A percentile compares a stretch with the other conserved stretches of the same genome.
phyloP scores from a whole-genome alignment of 129 eudicot genomes.

The Rutidosis leptorrhynchoides region DNA sequence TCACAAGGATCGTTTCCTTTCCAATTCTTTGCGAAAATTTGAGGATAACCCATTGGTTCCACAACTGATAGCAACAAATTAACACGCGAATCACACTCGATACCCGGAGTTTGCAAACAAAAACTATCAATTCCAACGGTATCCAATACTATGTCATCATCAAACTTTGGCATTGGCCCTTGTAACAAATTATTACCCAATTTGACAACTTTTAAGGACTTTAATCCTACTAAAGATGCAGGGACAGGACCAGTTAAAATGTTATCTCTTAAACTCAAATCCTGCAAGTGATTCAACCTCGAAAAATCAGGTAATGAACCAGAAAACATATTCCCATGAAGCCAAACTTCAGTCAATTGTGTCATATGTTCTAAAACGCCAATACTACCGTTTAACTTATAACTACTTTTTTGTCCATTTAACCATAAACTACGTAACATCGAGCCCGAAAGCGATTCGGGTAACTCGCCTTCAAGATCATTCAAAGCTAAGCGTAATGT shows the following conservation, averaged over 20 bases:
- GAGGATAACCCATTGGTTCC: conserved; percentile 70
- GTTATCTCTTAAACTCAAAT: conserved; percentile 64
- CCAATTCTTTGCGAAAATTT: conserved; percentile 63
- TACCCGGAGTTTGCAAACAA: conserved; percentile 55
- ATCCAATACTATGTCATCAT: conserved; percentile 44
- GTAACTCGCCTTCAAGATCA: conserved; percentile 66
- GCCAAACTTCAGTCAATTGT: conserved; percentile 78
- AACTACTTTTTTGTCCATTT: conserved; percentile 54
- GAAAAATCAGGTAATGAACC: conserved; percentile 66
- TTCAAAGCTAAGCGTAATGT: conserved; percentile 52
- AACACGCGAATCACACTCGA: conserved; percentile 64
- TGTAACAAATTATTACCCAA: conserved; percentile 74
- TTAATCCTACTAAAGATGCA: conserved; percentile 47
- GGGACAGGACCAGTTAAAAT: conserved; percentile 75
- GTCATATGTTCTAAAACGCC: conserved; percentile 64
- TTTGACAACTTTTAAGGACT: conserved; percentile 48
- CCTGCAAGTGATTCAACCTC: conserved; percentile 54
- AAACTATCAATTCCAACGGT: conserved; percentile 42
- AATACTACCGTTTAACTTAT: conserved; percentile 59
- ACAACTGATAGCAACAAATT: conserved; percentile 43
- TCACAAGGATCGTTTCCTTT: conserved; percentile 75
- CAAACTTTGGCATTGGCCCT: conserved; percentile 78
- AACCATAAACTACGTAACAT: conserved; percentile 58
- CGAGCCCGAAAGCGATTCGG: conserved; percentile 52
- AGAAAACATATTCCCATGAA: conserved; percentile 82